Evolutionary conservation across 2,329 filamentous ascomycete species (phyloP), one percentile per base, ranked within the genome.

Genomic region (Penicillium aurantiogriseum): DNA sequence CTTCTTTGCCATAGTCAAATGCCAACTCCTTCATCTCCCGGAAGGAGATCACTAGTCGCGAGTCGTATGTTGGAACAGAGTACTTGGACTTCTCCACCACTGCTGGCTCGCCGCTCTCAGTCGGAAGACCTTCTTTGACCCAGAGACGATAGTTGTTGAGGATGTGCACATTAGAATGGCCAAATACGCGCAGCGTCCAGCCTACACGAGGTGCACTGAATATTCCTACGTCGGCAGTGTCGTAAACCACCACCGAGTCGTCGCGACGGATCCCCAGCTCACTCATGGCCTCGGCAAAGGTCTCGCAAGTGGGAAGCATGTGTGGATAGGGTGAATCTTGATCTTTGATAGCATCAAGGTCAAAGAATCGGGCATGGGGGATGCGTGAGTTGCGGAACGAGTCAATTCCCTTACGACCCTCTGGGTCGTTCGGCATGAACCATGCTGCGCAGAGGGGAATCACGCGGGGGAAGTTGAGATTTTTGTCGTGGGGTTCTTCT

Each of bases 61-160:
- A 76, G 55, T 85, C 80, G 74, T 79, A 90, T 76, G 73, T 89
- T 79, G 79, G 76, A 6, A 77, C 71, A 3, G 77, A 70, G 60
- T 83, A 83, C 46, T 74, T 74, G 33, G 75, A 77, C 57, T 71
- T 72, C 56, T 79, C 76, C 21, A 72, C 64, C 4, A 73, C 70
- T 2, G 66, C 63, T 15, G 71, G 63, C 51, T 76, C 72, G 0
- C 93, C 92, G n/a, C 86, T 86, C 77, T 96, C 92, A 0, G 88
- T 89, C 0, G 92, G 90, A 63, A 87, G 84, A 1, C 90, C 91
- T 69, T 95, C 82, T 35, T 93, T 89, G 2, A 93, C 87, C 91
- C 92, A 99, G n/a, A 90, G 77, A 74, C 88, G 90, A 79, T 97
- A 99, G 78, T 99, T 99, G 79, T 99, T 95, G 54, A 99, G 79